Conservation (phyloP, 2,329 filamentous ascomycete genomes). For the Xylaria sp. region DNA sequence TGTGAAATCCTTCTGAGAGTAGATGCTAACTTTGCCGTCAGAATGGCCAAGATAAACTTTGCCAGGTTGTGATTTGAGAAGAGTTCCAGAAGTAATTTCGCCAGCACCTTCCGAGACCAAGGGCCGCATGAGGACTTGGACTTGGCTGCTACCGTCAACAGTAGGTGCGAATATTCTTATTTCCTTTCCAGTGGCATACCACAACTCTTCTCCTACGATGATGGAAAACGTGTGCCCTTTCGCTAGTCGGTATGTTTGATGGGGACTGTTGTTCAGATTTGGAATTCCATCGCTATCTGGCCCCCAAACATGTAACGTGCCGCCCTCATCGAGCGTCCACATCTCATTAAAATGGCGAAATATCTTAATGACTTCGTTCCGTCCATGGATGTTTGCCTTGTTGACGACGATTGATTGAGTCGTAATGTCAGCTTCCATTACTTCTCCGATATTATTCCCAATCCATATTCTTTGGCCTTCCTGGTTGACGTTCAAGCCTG, state of each 20-base stretch:
- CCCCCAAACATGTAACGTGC: conserved; percentile 87
- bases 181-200: conserved; percentile 89
- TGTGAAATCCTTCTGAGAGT: conserved; percentile 79
- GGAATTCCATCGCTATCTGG: conserved; percentile 78
- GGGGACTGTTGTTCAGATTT: conserved; percentile 76
- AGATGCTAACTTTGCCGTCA: conserved; percentile 96
- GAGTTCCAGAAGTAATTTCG: conserved; percentile 86
- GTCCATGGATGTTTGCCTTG: conserved; percentile 78
- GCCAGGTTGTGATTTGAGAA: conserved; percentile 78
- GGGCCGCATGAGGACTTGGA: conserved; percentile 79
- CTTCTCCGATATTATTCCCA: conserved; percentile 86
- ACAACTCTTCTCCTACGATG: conserved; percentile 84
- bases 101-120: conserved; percentile 78
- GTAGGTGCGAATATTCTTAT: conserved; percentile 85
- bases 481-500: conserved; percentile 77
- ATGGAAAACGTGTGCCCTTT: conserved; percentile 89
- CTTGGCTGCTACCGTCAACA: conserved; percentile 72
- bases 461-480: conserved; percentile 90
- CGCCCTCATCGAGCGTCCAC: conserved; percentile 93
- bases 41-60: conserved; percentile 90
- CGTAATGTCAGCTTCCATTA: conserved; percentile 87
- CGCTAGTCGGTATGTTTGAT: conserved; percentile 79
- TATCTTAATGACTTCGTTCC: conserved; percentile 84
- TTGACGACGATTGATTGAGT: conserved; percentile 76
- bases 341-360: conserved; percentile 88